Evolutionary conservation across 164 flowering plant genomes (phyloP), one percentile per base, ranked within the genome.

Genomic region (Liquidambar formosana): DNA sequence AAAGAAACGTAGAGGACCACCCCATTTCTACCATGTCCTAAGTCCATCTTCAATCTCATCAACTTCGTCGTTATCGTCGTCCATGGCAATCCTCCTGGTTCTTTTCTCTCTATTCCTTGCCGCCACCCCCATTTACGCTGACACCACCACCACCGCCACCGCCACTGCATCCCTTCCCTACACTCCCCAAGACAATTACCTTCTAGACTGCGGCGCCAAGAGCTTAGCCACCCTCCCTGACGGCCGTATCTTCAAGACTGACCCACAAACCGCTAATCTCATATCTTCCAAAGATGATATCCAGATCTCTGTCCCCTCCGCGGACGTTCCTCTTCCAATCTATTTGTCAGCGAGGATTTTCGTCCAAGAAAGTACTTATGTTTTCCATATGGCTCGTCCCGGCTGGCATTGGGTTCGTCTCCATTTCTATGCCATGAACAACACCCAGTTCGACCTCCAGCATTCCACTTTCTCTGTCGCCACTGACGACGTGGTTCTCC

Each of bases 341-440:
- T 85, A 81, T 64, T 51, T 53, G n/a, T 64, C 81, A 4, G 88
- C 91, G 0, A 70, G 85, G 43, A 67, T 88, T 33, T 92, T 92
- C 70, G 43, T 59, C 2, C 57, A 76, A 19, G 83, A 80, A 0
- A 79, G 96, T 8, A 83, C 81, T 8, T 92, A 86, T 73, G 68
- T 85, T 6, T 90, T 90, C 54, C 74, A 48, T 10, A 56, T 89
- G 65, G 16, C 80, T 6, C 65, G 75, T 1, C 74, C 88, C 0
- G 97, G 97, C 0, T 92, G 84, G 86, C 94, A 89, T 68, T 92
- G 89, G 89, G 77, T 90, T 14, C 84, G 97, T 18, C 89, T 92
- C 49, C 85, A 92, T 66, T 87, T 92, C 74, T 80, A 73, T 23
- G 87, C 95, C 5, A 0, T 90, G 22, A 73, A 72, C 0, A 81